These are phyloP conservation scores for Mariannaea sp. DNA, from an alignment of 2,329 filamentous ascomycete species.

Conservation along the genomic window DNA sequence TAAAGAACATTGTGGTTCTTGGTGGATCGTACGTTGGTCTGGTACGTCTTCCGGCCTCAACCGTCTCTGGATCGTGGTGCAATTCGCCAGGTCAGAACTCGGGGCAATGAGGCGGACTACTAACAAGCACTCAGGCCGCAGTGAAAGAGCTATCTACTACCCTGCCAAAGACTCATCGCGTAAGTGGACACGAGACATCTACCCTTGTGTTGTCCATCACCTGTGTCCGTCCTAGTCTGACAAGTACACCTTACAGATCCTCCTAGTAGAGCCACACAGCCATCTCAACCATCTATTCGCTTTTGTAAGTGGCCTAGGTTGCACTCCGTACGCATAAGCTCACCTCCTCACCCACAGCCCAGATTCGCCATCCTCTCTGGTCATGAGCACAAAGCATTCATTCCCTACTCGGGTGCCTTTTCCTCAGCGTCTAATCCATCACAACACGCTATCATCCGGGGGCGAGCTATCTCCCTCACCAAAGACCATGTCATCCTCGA, in stretches of 20 bases:
- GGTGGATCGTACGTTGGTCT: constrained; percentile 37
- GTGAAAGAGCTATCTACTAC: constrained; percentile 31
- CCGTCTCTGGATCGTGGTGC: too few relatives aligned
- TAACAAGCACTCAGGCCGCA: constrained; percentile 23
- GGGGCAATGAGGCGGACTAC: not conserved
- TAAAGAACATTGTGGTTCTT: constrained; percentile 36
- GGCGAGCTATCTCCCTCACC: constrained; percentile 23
- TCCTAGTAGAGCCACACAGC: constrained; percentile 55
- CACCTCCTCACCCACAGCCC: constrained; percentile 35
- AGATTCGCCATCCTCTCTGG: constrained; percentile 50
- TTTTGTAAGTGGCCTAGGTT: constrained; percentile 40
- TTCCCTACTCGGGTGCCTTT: constrained; percentile 49
- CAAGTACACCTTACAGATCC: constrained; percentile 36
- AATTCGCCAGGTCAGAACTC: not conserved
- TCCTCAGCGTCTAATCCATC: constrained; percentile 24
- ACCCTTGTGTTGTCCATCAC: too few relatives aligned
- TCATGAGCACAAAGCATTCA: constrained; percentile 53
- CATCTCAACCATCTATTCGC: constrained; percentile 57
- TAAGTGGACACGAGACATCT: not conserved
- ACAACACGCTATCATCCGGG: constrained; percentile 28
- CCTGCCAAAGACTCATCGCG: constrained; percentile 31
- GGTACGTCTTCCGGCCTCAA: too few relatives aligned
- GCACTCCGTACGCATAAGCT: not conserved
- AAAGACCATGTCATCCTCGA: constrained; percentile 32
- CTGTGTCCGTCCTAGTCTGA: not conserved